Base-by-base conservation (phyloP, 1,139 yeast genomes). In the Pichia sp. region DNA sequence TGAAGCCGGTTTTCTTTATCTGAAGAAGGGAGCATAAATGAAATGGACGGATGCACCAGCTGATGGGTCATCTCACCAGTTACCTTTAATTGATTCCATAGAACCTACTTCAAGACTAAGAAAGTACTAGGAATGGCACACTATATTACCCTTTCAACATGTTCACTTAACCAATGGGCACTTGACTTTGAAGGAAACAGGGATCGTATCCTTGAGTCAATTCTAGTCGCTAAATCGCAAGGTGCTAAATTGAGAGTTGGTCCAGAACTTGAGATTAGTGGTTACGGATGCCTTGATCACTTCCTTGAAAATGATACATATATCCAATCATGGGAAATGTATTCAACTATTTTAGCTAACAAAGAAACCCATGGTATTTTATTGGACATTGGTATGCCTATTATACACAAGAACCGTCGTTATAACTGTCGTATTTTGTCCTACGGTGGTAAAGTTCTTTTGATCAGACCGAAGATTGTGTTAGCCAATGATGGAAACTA, bases 401-500 rank as follows among this genome's bases (percentile, higher is more conserved):
- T 93, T 12, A 65, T 84, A 46, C 96, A 87, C 60, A 84, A 85
- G 53, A 78, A 83, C 36, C 82, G 85, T 49, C 76, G 93, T 52
- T 93, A 85, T 67, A 91, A 91, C 55, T 91, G 98, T 63, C 75
- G 99, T 46, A 62, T 91, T 32, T 64, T 91, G 37, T 82, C 95
- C 2, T 74, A 75, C 56, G 77, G 87, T 60, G 87, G 91, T 18
- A 65, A 74, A 53, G 82, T 91, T 39, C 62, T 88, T 34, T 67
- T 88, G 48, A 91, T 91, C 48, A 74, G 97, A 53, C 99, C 99
- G 19, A 91, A 91, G 56, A 58, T 91, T 32, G 80, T 85, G 72
- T 69, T 93, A 37, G 97, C 97, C 16, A 93, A 91, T 56, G 98
- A 91, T 62, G 99, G 99, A 1, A 91, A 91, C 56, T 91, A 93